Evolutionary conservation across 78 protist genomes (phyloP).

Genomic region (Thecamonas trahens): DNA sequence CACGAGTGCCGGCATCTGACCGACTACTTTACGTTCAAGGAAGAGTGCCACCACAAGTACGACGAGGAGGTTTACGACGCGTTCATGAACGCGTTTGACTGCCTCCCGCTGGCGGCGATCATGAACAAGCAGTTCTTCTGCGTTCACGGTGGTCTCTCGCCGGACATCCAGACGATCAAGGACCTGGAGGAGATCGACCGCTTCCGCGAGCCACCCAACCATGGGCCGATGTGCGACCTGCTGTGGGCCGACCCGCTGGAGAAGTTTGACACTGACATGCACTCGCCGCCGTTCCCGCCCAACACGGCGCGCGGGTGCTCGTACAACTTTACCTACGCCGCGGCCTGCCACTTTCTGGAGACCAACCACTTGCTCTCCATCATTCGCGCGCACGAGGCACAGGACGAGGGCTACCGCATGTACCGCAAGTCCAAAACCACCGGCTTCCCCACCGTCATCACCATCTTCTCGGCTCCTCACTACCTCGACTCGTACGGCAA

Average conservation of each 20-base stretch:
- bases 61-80: constrained; percentile 72
- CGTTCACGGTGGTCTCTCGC: constrained; percentile 97
- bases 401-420: constrained; percentile 78
- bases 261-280: constrained; percentile 43
- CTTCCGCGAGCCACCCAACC: constrained; percentile 89
- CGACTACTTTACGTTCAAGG: constrained; percentile 90
- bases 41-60: constrained; percentile 87
- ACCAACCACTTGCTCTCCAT: constrained; percentile 82
- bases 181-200: constrained; percentile 70
- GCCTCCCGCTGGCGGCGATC: constrained; percentile 91
- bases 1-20: constrained; percentile 96
- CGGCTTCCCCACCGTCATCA: constrained; percentile 95
- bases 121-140: constrained; percentile 84
- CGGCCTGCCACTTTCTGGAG: constrained; percentile 83
- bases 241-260: constrained; percentile 97
- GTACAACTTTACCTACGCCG: constrained; percentile 64
- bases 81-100: constrained; percentile 75
- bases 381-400: constrained; percentile 98
- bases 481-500: constrained; percentile 94
- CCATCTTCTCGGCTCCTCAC: constrained; percentile 97
- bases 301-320: constrained; percentile 91
- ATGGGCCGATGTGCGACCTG: constrained; percentile 93
- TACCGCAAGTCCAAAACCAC: constrained; percentile 57
- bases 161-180: constrained; percentile 73
- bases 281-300: constrained; percentile 23